These are phyloP conservation scores for Aspergillus sp. DNA, from an alignment of 2,329 filamentous ascomycete genomes.

Conservation along the genomic window DNA sequence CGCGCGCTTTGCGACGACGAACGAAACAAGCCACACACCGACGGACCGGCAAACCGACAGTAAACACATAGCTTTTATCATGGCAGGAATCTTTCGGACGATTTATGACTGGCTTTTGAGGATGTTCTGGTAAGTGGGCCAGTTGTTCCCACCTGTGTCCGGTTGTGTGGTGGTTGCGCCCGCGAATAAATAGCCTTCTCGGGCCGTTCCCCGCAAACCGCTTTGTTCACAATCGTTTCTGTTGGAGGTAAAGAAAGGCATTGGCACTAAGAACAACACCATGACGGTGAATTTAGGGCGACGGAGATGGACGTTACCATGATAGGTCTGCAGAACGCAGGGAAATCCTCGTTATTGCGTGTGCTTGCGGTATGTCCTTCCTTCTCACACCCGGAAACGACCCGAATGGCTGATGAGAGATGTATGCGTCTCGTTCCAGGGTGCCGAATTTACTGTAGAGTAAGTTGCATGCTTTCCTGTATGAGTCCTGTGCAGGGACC, in stretches of 20 bases:
- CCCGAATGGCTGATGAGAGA: conserved; percentile 10
- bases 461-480: conserved; percentile 51
- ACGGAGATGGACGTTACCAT: conserved; percentile 99
- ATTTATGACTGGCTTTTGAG: conserved; percentile 98
- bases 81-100: conserved; percentile 87
- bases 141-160: conserved; percentile 14
- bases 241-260: background rate
- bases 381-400: conserved; percentile 5
- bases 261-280: conserved; percentile 8
- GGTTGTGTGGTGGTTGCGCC: conserved; percentile 13
- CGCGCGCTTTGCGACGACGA: too few relatives aligned
- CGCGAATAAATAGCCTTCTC: conserved; percentile 17
- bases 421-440: conserved; percentile 48
- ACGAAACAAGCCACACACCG: background rate
- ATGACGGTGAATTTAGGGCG: conserved; percentile 56
- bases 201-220: conserved; percentile 29
- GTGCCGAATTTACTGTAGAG: conserved; percentile 98
- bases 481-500: background rate
- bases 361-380: conserved; percentile 76
- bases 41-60: background rate
- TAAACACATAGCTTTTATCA: conserved; percentile 39
- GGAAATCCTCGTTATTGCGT: conserved; percentile 89
- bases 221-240: background rate
- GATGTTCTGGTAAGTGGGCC: conserved; percentile 77
- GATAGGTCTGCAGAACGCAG: conserved; percentile 96